Percentiles rank a stretch among this genome's conserved stretches.
Conservation (phyloP, 2,329 filamentous ascomycete species). For the Chalara sp. region DNA sequence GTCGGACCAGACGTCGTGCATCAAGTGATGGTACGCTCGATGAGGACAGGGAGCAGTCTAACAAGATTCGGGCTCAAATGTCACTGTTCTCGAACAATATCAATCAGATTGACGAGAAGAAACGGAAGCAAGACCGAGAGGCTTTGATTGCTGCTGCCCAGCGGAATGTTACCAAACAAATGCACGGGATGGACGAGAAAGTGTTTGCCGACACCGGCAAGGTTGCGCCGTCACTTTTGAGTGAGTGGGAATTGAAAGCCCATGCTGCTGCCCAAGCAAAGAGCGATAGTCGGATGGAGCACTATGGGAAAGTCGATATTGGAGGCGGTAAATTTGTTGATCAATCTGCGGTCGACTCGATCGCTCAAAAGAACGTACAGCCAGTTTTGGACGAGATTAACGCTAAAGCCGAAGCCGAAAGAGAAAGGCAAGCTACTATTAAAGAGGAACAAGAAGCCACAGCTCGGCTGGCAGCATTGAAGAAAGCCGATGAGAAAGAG, state of each 20-base stretch:
- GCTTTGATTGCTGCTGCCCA: slow-evolving; percentile 72
- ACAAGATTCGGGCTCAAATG: slow-evolving; percentile 73
- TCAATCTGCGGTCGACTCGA: slow-evolving; percentile 68
- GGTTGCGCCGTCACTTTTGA: slow-evolving; percentile 59
- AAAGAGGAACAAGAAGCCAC: slow-evolving; percentile 58
- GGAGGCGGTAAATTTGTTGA: slow-evolving; percentile 78
- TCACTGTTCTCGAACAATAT: slow-evolving; percentile 64
- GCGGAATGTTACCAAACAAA: slow-evolving; percentile 73
- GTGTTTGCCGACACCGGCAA: slow-evolving; percentile 72
- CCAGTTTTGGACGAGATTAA: slow-evolving; percentile 82
- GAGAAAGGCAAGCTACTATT: slow-evolving; percentile 57
- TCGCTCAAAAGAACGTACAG: slow-evolving; percentile 71
- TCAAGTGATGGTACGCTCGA: slow-evolving; percentile 55
- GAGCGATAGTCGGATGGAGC: slow-evolving; percentile 51
- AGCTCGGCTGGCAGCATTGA: slow-evolving; percentile 50
- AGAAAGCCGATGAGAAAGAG: slow-evolving; percentile 50
- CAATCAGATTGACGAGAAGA: slow-evolving; percentile 63
- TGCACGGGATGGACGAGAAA: slow-evolving; percentile 76
- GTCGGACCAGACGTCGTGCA: slow-evolving; percentile 54
- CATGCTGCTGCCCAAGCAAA: slow-evolving; percentile 61
- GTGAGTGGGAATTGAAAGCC: slow-evolving; percentile 75
- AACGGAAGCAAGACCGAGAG: slow-evolving; percentile 69
- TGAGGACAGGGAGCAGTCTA: slow-evolving; percentile 54
- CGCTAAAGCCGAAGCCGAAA: slow-evolving; percentile 66
- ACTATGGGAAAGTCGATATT: slow-evolving; percentile 57